Evolutionary conservation across 176 grass and related monocot genomes (phyloP), one percentile per base, ranked within the genome.

Genomic region (Puccinellia tenuiflora): DNA sequence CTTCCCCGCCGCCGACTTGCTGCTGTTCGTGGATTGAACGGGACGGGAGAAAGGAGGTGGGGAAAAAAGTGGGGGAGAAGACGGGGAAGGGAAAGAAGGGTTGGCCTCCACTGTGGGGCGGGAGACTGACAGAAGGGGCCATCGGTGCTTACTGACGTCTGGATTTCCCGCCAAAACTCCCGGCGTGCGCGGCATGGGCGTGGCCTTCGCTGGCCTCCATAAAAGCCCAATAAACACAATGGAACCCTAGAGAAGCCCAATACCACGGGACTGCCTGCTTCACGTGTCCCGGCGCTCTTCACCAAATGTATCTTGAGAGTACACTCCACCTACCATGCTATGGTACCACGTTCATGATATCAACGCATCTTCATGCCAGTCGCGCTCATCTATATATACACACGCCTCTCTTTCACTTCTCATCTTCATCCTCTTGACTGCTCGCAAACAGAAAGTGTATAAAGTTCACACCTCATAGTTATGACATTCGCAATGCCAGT

Each of bases 111-210:
- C 14, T 15, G 10, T 22, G 22, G 5, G 16, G 4, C 0, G 14
- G 40, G 55, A 65, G 26, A 82, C 76, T 83, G 56, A 59, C 76
- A 33, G 30, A 1, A 24, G 0, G 53, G 82, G 11, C 72, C 79
- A 34, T 0, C 47, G 30, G 24, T 35, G 40, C 10, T 35, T 12
- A 7, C 31, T 43, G 48, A 21, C 40, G 63, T 33, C 54, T 55
- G 2, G 20, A 8, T 79, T 88, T 88, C 88, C 85, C 85, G 76
- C 83, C 88, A 67, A 91, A 83, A 86, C 28, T 17, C 30, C 15
- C 8, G 13, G 43, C 9, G 40, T 6, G 33, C 43, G 33, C 10
- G 6, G 46, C 25, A 13, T 2, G 35, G 11, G 46, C 9, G 10
- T 12, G 18, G 31, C n/a, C 48, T 9, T 7, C 1, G 16, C 18